phyloP scores from a whole-genome alignment of 1,284 basidiomycete genomes.

The Ganoderma sp. region DNA sequence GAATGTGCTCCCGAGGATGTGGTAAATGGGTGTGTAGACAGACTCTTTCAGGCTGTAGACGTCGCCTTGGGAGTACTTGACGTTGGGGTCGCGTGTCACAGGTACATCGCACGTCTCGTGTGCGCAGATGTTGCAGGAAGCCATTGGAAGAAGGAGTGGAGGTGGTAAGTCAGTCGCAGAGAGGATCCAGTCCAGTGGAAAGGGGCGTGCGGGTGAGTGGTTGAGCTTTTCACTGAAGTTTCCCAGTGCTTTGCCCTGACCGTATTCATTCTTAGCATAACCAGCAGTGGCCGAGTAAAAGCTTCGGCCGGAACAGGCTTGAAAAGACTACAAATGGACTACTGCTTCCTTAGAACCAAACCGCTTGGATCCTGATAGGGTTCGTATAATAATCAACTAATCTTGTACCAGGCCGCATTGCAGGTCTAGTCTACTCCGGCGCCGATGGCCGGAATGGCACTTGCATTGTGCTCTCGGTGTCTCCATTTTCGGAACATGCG shows the following conservation, averaged over 20 bases:
- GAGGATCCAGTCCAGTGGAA: background rate
- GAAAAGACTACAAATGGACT: background rate
- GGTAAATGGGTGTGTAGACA: background rate
- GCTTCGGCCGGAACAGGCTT: background rate
- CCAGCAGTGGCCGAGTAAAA: background rate
- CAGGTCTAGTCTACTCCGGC: too few species aligned
- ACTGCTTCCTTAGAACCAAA: too few species aligned
- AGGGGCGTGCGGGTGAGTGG: too few species aligned
- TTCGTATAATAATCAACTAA: too few species aligned
- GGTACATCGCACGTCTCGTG: background rate
- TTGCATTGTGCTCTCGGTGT: too few species aligned
- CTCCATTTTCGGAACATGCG: too few species aligned
- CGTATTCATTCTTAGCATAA: too few species aligned
- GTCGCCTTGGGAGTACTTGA: background rate
- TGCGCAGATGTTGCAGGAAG: background rate
- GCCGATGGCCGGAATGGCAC: too few species aligned
- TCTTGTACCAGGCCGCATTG: too few species aligned
- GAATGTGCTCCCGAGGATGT: background rate
- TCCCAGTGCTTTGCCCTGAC: background rate
- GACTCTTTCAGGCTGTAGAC: background rate
- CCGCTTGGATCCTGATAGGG: too few species aligned
- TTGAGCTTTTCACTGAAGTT: background rate
- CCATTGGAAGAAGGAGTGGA: background rate
- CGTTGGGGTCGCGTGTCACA: background rate
- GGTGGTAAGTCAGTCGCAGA: background rate